Evolutionary conservation across 768 basidiomycete species (phyloP), one percentile per base, ranked within the genome.

Genomic region (Rhizopogon vesiculosus): DNA sequence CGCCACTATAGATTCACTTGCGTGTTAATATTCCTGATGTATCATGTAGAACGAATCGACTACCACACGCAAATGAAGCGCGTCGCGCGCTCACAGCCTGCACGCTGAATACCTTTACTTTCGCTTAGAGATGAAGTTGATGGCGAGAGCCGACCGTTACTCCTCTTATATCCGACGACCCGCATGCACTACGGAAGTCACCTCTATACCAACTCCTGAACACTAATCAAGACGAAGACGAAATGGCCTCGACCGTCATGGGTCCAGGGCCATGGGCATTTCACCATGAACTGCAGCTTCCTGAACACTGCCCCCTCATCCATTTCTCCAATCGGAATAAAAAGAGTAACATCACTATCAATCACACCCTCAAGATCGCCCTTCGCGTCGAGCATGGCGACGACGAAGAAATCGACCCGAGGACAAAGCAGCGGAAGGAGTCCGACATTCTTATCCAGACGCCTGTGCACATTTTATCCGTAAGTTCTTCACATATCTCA

Each of bases 261-360:
- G 88, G 87, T 29, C 82, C 83, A 2, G 95, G 96, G 0, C 95
- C 96, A 12, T 98, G 95, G 95, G 77, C 78, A 8, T 80, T 98
- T 57, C 82, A 85, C 55, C 79, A 82, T 52, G 75, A 82, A 31
- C 66, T 98, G 43, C 77, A 78, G 43, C 75, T 98, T 2, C 94
- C 95, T 0, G 71, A 70, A 15, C 79, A 84, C 2, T 90, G 87
- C 62, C 66, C 66, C 19, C 66, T 72, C 49, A 70, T 98, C 48
- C 83, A 82, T 62, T 88, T 91, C 62, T 90, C 93, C 10, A 94
- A 89, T 66, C 86, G 82, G 66, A 92, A 92, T 68, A 80, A 80
- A 56, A 76, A 78, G 61, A 84, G 87, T 51, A 85, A 86, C 61
- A 85, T 97, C 54, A 71, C 74, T 7, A 79, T 98, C 46, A 77